Percentiles rank a stretch among this genome's conserved stretches.
phyloP scores from a whole-genome alignment of 139 green algal species.

The Coelastrella sp. region DNA sequence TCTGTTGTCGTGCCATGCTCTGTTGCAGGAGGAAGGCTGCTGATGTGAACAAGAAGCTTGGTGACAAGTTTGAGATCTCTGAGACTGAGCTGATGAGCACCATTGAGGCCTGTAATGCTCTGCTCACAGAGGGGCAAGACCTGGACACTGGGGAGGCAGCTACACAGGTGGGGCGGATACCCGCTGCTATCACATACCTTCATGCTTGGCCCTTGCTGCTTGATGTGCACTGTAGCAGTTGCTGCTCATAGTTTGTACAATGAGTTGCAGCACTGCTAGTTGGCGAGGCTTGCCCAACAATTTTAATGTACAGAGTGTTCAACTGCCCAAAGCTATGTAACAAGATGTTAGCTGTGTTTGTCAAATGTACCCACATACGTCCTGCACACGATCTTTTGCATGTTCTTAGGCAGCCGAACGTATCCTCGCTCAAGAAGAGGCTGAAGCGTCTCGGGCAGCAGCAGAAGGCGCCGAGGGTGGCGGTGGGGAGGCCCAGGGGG shows the following conservation, averaged over 20 bases:
- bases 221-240: too few relatives aligned
- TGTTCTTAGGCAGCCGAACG: constrained; percentile 37
- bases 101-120: constrained; percentile 59
- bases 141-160: constrained; percentile 41
- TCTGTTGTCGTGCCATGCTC: neutral
- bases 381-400: neutral
- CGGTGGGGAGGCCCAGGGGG: neutral
- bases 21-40: constrained; percentile 43
- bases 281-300: too few relatives aligned
- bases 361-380: neutral
- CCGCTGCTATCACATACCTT: neutral
- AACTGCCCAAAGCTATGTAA: too few relatives aligned
- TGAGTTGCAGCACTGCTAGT: too few relatives aligned
- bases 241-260: too few relatives aligned
- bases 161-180: neutral
- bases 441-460: neutral
- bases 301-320: too few relatives aligned
- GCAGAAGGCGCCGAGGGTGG: constrained; percentile 28
- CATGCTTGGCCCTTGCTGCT: too few relatives aligned
- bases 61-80: constrained; percentile 61
- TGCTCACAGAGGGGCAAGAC: constrained; percentile 55
- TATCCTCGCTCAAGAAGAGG: constrained; percentile 60
- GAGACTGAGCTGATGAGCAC: constrained; percentile 57
- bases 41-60: constrained; percentile 66
- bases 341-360: too few relatives aligned